Base-by-base conservation (phyloP, 768 basidiomycete species). In the Boletus reticuloceps region DNA sequence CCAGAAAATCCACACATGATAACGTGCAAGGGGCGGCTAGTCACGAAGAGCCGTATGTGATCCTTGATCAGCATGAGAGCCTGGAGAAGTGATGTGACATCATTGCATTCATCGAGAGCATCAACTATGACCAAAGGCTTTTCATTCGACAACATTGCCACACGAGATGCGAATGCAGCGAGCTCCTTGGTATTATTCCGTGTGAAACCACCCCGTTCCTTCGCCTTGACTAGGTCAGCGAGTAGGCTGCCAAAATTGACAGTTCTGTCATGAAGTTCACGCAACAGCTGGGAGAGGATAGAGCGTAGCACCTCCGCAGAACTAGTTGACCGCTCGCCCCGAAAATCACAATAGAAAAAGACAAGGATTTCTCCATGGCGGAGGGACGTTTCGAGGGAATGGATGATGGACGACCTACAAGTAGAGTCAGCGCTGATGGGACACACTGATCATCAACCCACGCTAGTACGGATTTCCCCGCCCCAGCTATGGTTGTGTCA, bases 81-180 rank as follows among this genome's bases (percentile, higher is more conserved):
- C 13, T 38, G 19, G 22, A 52, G n/a, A 10, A 53, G 27, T 5
- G 6, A 11, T 3, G 13, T 9, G 6, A 46, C 5, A 9, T 53
- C 51, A 6, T 34, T 44, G 25, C 43, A 52, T 31, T 52, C 51
- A 16, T 53, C 43, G 19, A 53, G 51, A 12, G 44, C 51, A 17
- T 53, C 51, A 10, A 51, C 13, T 6, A 51, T n/a, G n/a, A 51
- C 19, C 13, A 44, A n/a, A 12, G 51, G 51, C n/a, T 49, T 38
- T 10, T 29, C 8, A 5, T 0, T 29, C 5, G 9, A 29, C 11
- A 43, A 16, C 19, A 4, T 16, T 5, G 53, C 34, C 2, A 7
- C 6, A 5, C 10, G 39, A 19, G 11, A 29, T 7, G 14, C 34
- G 12, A 54, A 43, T 27, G 2, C 12, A 13, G 34, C 53, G 0